A percentile compares a stretch with the other conserved stretches of the same genome.
phyloP scores from a whole-genome alignment of 305 asterid genomes.

The Plantago lanceolata region DNA sequence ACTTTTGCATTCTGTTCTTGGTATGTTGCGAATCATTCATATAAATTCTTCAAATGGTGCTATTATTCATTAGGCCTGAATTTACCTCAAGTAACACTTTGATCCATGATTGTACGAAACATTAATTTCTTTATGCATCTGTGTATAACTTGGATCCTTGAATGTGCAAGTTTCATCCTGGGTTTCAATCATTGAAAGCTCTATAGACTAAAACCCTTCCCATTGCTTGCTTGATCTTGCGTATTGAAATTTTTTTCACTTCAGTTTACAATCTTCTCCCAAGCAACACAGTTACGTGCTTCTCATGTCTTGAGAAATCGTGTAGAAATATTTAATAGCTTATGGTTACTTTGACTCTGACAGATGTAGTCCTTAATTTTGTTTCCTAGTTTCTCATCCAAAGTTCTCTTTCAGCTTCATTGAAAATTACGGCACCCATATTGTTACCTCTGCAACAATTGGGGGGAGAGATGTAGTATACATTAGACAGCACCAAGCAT shows the following conservation, averaged over 20 bases:
- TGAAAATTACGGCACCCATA: conserved; percentile 93
- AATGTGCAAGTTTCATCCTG: no score
- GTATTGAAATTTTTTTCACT: conserved; percentile 1
- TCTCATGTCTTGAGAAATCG: conserved; percentile 5
- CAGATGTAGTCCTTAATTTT: conserved; percentile 5
- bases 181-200: no score
- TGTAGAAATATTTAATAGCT: not conserved
- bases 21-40: no score
- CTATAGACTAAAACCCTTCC: not conserved
- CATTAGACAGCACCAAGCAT: conserved; percentile 81
- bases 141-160: no score
- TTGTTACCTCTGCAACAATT: conserved; percentile 83
- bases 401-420: conserved; percentile 66
- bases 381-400: conserved; percentile 26
- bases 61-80: no score
- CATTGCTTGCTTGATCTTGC: conserved; percentile 9
- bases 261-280: not conserved
- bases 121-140: no score
- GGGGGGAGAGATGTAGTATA: conserved; percentile 96
- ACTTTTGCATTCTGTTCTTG: no score
- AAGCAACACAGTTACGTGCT: not conserved
- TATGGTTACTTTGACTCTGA: not conserved
- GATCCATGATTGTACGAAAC: no score
- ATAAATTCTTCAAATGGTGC: no score
- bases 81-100: no score